Evolutionary conservation across 1,284 basidiomycete species (phyloP).

Genomic region (Fomitopsis schrenkii): DNA sequence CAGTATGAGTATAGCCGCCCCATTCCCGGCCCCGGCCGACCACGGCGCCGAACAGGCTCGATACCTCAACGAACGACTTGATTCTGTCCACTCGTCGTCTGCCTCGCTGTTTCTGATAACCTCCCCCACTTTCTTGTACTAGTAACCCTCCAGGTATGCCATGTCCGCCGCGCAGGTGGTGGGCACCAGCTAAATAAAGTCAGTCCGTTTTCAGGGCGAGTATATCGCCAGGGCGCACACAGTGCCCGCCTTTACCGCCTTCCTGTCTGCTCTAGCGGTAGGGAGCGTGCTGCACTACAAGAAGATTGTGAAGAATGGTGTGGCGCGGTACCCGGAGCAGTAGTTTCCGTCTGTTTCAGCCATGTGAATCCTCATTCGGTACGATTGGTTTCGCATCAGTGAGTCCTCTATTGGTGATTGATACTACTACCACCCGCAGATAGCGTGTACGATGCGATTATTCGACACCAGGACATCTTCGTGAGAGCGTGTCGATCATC

Average conservation of each 20-base stretch:
- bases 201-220: slow-evolving; percentile 32
- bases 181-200: neutral
- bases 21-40: neutral
- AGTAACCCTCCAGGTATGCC: neutral
- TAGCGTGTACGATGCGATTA: slow-evolving; percentile 52
- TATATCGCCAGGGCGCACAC: slow-evolving; percentile 66
- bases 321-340: slow-evolving; percentile 84
- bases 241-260: slow-evolving; percentile 65
- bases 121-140: neutral
- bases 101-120: neutral
- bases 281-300: slow-evolving; percentile 77
- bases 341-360: slow-evolving; percentile 95
- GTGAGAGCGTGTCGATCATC: no score
- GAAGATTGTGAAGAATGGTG: slow-evolving; percentile 86
- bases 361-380: slow-evolving; percentile 54
- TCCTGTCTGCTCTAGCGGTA: slow-evolving; percentile 63
- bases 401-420: slow-evolving; percentile 71
- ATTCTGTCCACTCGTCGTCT: neutral
- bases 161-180: neutral
- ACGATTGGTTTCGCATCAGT: neutral
- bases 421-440: slow-evolving; percentile 51
- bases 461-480: slow-evolving; percentile 50
- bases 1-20: neutral
- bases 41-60: neutral
- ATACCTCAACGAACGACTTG: neutral